Percentiles rank a stretch among this genome's conserved stretches.
phyloP scores from a whole-genome alignment of 2,329 filamentous ascomycete species.

The Xylaria sp. region DNA sequence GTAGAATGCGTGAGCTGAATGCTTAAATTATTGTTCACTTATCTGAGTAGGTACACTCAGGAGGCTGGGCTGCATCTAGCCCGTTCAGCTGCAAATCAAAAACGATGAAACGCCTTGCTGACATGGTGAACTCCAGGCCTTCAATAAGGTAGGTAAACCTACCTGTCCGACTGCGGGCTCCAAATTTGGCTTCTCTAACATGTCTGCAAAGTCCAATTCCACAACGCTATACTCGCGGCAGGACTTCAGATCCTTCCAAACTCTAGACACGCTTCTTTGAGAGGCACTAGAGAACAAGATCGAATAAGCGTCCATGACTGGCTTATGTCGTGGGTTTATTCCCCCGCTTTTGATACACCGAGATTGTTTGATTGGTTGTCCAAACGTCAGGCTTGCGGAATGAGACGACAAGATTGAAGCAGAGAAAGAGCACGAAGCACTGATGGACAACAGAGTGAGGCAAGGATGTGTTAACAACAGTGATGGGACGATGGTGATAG shows the following conservation, averaged over 20 bases:
- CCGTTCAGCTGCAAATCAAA: slow-evolving; percentile 25
- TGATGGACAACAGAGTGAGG: not conserved
- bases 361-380: slow-evolving; percentile 5
- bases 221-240: slow-evolving; percentile 43
- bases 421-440: not conserved
- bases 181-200: slow-evolving; percentile 37
- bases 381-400: not conserved
- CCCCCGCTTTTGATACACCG: not conserved
- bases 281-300: slow-evolving; percentile 51
- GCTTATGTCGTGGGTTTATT: not conserved
- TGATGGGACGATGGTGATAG: not conserved
- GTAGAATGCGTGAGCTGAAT: slow-evolving; percentile 29
- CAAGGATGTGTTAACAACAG: not conserved
- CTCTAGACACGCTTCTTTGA: slow-evolving; percentile 47
- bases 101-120: slow-evolving; percentile 32
- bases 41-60: slow-evolving; percentile 35
- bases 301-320: slow-evolving; percentile 56
- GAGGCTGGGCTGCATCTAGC: slow-evolving; percentile 34
- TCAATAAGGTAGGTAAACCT: slow-evolving; percentile 29
- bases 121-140: slow-evolving; percentile 34
- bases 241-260: slow-evolving; percentile 53
- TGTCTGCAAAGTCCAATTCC: slow-evolving; percentile 37
- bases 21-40: slow-evolving; percentile 28
- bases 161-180: slow-evolving; percentile 42
- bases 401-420: not conserved